phyloP scores from a whole-genome alignment of 1,284 basidiomycete species.

The Moesziomyces aphidis region DNA sequence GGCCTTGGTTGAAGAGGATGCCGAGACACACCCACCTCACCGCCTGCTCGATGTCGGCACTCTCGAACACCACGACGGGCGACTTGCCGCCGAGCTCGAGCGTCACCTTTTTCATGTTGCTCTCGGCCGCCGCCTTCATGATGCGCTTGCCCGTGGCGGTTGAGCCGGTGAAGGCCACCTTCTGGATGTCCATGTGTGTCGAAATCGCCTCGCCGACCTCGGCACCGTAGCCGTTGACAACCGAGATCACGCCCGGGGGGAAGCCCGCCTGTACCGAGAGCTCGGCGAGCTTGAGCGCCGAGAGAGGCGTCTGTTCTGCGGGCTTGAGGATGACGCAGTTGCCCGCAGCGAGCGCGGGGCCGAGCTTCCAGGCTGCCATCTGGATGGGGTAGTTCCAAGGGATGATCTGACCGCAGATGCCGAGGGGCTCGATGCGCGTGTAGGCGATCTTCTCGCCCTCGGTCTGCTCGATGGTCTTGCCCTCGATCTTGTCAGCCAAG shows the following conservation, averaged over 20 bases:
- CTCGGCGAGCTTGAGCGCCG: constrained; percentile 77
- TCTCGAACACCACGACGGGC: constrained; percentile 81
- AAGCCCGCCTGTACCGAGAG: constrained; percentile 82
- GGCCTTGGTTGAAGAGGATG: constrained; percentile 75
- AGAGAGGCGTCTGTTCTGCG: constrained; percentile 79
- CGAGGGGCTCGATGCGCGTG: constrained; percentile 90
- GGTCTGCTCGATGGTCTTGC: constrained; percentile 80
- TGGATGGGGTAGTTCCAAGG: constrained; percentile 77
- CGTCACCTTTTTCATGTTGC: constrained; percentile 83
- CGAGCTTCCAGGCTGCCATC: constrained; percentile 72
- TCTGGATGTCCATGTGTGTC: constrained; percentile 76
- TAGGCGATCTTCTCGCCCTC: constrained; percentile 76
- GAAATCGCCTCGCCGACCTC: constrained; percentile 78
- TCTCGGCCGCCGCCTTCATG: constrained; percentile 84
- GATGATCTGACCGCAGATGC: constrained; percentile 74
- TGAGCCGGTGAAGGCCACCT: constrained; percentile 74
- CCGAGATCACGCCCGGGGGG: constrained; percentile 77
- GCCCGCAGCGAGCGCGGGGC: constrained; percentile 68
- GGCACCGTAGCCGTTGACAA: constrained; percentile 83
- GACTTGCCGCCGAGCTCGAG: constrained; percentile 85
- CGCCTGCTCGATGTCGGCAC: constrained; percentile 69
- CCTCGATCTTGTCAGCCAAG: constrained; percentile 80
- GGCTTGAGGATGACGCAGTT: constrained; percentile 72
- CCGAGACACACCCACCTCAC: constrained; percentile 79
- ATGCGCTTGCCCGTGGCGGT: constrained; percentile 78